Percentiles rank a stretch among this genome's conserved stretches.
Evolutionary conservation across 208 protist species (phyloP).

Genomic region (Wallacemonas sp.): DNA sequence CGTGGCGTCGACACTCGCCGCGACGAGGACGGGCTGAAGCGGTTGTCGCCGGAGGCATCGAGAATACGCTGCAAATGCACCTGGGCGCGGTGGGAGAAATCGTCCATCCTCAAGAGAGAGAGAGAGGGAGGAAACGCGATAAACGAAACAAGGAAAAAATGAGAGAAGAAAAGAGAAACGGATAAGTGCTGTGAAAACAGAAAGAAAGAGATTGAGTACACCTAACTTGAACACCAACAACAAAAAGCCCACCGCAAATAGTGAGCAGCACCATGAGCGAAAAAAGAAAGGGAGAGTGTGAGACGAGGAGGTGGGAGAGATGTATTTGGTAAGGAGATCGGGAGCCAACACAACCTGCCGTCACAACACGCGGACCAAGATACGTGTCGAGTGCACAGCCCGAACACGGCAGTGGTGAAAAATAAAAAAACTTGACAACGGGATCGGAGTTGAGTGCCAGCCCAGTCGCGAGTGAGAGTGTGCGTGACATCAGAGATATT

Average conservation of each 20-base stretch:
- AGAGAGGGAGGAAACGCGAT: background rate
- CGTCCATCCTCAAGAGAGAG: conserved; percentile 23
- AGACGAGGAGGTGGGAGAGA: too few relatives aligned
- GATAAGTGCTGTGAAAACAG: background rate
- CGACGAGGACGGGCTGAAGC: conserved; percentile 14
- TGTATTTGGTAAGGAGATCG: too few relatives aligned
- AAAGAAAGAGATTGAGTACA: background rate
- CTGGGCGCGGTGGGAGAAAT: conserved; percentile 47
- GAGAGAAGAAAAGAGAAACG: background rate
- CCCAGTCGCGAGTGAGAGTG: too few relatives aligned
- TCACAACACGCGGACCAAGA: too few relatives aligned
- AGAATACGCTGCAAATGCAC: conserved; percentile 56
- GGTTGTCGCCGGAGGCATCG: conserved; percentile 13
- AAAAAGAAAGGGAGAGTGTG: background rate
- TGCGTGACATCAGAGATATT: too few relatives aligned
- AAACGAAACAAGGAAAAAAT: background rate
- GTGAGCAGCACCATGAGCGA: background rate
- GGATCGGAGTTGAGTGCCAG: too few relatives aligned
- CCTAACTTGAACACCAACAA: background rate
- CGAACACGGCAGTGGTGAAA: too few relatives aligned
- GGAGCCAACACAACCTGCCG: too few relatives aligned
- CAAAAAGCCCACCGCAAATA: background rate
- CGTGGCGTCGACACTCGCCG: background rate
- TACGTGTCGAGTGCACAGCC: too few relatives aligned
- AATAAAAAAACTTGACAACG: too few relatives aligned